Base-by-base conservation (phyloP, 1,284 basidiomycete genomes). In the Vanrija sp. region DNA sequence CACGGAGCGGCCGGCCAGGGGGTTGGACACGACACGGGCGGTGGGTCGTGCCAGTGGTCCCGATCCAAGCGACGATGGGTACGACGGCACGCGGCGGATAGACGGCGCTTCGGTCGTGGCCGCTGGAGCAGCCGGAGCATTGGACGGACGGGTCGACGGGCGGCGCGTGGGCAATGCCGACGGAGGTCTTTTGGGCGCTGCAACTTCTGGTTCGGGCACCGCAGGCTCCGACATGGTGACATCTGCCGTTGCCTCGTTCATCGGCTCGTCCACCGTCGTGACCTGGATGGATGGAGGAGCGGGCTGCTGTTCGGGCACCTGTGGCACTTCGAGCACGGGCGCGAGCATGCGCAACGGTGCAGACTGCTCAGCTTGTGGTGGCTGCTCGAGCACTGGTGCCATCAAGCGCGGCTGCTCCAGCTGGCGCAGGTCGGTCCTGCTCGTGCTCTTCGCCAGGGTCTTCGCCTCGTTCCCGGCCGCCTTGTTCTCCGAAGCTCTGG, bases 31-130 rank as follows among this genome's bases (percentile, higher is more conserved):
- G 45, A 72, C 62, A 1, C 73, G 48, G 7, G 56, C 45, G 1
- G 62, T 65, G 0, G 67, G 71, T 22, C 63, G 66, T 6, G 57
- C 54, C 3, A 65, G 59, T 0, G 68, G 69, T 5, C 70, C 71
- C 4, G 63, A 66, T 15, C 71, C 69, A 1, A 75, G 61, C 0
- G 63, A 64, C 4, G 72, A 65, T 0, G 73, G 73, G 44, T 73
- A 75, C 1, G 71, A 70, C 1, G 70, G 65, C 60, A 66, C 64
- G 9, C 67, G 56, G 20, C 51, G 61, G 24, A 14, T 12, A 9
- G 39, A 19, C 24, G 22, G 24, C 6, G 39, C n/a, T n/a, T 35
- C 35, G 7, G 49, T 18, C 22, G n/a, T 10, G 20, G n/a, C 12
- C 23, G 45, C 35, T 6, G 20, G 16, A 1, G 43, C n/a, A 8